Evolutionary conservation across 179 eudicot species (phyloP), one percentile per base, ranked within the genome.

Genomic region (Nepenthes alata): DNA sequence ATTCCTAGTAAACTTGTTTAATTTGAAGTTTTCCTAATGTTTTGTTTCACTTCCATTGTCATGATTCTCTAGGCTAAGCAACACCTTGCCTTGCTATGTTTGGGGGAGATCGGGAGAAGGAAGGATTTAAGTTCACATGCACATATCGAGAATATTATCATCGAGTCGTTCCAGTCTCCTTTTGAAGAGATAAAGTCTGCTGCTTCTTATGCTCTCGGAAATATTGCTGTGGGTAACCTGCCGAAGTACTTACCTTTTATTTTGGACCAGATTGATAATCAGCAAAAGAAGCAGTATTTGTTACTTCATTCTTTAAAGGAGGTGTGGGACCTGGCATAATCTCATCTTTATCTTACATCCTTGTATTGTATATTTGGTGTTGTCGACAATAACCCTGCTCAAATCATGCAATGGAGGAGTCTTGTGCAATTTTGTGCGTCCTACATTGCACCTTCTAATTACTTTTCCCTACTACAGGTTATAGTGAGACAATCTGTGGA

Each of bases 41-140:
- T 41, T 7, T 41, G 25, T 41, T 4, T 4, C 45, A 4, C 45
- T 41, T 41, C 5, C 8, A 41, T 41, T 41, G 5, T 70, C 41
- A 4, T 56, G 34, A 38, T 69, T 65, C 16, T 60, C 15, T 74
- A 93, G 98, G 94, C 94, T 69, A 93, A 90, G 68, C 93, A 87
- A 70, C 97, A 89, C 76, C 86, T 93, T 55, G 87, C 97, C 7
- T 77, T 93, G 85, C 79, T 93, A 59, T 90, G 98, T 73, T 63
- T 93, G 86, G 98, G 98, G 47, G 98, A 93, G 77, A 85, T 93
- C 38, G 98, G 98, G 55, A 81, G 98, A 73, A 81, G 98, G 70
- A 93, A 83, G 72, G 98, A 93, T 68, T 64, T 93, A 72, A 93
- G 98, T 69, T 65, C 85, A 10, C 98, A 93, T 77, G 83, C 88